Conservation (phyloP, 441 rosid species). For the Pelargonium cotyledonis region DNA sequence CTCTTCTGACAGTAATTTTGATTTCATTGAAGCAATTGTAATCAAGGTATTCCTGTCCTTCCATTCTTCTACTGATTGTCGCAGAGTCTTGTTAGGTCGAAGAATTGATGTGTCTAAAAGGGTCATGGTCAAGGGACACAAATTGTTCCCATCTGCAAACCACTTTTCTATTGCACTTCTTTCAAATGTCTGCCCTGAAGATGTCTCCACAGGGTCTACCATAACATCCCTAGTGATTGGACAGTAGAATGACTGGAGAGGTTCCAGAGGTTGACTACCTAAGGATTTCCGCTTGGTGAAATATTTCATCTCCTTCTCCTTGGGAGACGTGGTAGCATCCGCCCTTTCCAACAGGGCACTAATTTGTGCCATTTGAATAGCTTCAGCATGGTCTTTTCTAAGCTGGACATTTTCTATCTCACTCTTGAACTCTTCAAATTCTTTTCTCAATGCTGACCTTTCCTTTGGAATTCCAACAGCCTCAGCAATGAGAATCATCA, state of each 20-base stretch:
- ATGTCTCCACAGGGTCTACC: conserved; percentile 67
- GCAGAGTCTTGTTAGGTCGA: conserved; percentile 57
- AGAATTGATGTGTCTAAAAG: conserved; percentile 39
- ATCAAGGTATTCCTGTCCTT: conserved; percentile 63
- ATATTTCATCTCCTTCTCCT: conserved; percentile 47
- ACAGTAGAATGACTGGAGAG: conserved; percentile 56
- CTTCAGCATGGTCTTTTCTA: conserved; percentile 57
- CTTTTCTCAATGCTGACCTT: conserved; percentile 39
- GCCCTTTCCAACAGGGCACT: conserved; percentile 60
- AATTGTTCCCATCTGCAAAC: conserved; percentile 49
- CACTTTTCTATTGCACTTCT: conserved; percentile 58
- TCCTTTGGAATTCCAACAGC: conserved; percentile 56
- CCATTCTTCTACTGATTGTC: conserved; percentile 69
- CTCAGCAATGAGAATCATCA: conserved; percentile 45
- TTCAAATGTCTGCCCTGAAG: conserved; percentile 71
- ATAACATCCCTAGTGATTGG: conserved; percentile 63
- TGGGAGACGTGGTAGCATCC: conserved; percentile 51
- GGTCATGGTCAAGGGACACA: conserved; percentile 52
- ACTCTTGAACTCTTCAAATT: conserved; percentile 49
- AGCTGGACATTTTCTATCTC: conserved; percentile 52
- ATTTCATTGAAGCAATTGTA: conserved; percentile 46
- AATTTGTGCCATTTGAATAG: conserved; percentile 66
- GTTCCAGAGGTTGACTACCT: conserved; percentile 55
- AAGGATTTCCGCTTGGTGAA: conserved; percentile 49
- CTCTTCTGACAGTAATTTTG: conserved; percentile 39